Conservation (phyloP, 352 stramenopile species). For the Pythium dissotocum region DNA sequence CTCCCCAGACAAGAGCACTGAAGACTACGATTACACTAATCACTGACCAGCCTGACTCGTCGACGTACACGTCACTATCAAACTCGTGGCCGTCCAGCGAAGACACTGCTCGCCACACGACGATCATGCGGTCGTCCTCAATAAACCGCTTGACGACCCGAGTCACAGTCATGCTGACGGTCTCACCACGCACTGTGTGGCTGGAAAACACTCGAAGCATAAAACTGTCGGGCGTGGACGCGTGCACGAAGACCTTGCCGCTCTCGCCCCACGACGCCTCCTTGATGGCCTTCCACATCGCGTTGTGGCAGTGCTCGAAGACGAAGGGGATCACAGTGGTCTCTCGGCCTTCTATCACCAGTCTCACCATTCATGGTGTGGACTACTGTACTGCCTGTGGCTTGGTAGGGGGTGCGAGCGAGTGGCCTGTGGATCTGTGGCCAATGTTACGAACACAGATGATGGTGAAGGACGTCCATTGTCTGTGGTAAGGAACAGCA, state of each 20-base stretch:
- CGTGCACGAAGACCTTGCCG: not conserved
- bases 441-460: too few species aligned
- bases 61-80: conserved; percentile 5
- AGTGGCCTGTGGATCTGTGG: too few species aligned
- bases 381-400: too few species aligned
- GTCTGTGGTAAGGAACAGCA: too few species aligned
- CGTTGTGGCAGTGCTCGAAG: not conserved
- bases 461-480: too few species aligned
- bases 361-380: too few species aligned
- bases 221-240: not conserved
- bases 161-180: not conserved
- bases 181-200: not conserved
- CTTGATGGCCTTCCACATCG: not conserved
- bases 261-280: not conserved
- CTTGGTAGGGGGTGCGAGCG: too few species aligned
- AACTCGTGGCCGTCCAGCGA: conserved; percentile 1
- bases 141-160: conserved; percentile 7
- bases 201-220: not conserved
- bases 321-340: not conserved
- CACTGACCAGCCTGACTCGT: conserved; percentile 2
- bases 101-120: conserved; percentile 7
- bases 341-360: not conserved
- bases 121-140: not conserved
- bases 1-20: too few species aligned
- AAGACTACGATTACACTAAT: too few species aligned